Conservation (phyloP, 345 rosid genomes). For the Salix brachista region DNA sequence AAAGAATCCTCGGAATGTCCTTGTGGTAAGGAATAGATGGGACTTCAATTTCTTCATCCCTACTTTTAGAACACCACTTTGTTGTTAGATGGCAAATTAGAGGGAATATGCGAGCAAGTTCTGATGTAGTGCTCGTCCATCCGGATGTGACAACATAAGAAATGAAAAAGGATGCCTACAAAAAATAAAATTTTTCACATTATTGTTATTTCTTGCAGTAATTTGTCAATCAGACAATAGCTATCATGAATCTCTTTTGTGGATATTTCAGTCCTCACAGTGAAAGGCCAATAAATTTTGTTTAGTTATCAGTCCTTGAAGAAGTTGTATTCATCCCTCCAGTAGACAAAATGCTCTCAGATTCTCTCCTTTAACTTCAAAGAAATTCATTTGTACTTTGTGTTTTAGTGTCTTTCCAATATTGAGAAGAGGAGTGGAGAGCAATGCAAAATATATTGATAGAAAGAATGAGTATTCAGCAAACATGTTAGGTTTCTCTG, state of each 20-base stretch:
- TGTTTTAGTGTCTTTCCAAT: background rate
- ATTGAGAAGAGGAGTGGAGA: background rate
- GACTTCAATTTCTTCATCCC: constrained; percentile 55
- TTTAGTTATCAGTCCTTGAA: background rate
- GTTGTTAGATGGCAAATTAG: constrained; percentile 47
- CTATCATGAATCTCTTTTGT: background rate
- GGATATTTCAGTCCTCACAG: background rate
- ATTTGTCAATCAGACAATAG: background rate
- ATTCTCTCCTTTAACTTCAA: background rate
- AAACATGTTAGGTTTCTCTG: background rate
- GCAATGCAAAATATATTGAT: background rate
- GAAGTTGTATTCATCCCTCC: background rate
- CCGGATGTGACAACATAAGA: constrained; percentile 96
- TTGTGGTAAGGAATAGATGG: constrained; percentile 75
- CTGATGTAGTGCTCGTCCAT: constrained; percentile 84
- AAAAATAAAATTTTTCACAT: constrained; percentile 4
- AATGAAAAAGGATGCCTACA: constrained; percentile 86
- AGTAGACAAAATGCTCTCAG: background rate
- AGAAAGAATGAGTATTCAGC: background rate
- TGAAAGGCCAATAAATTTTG: background rate
- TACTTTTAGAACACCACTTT: constrained; percentile 44
- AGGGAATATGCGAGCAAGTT: constrained; percentile 81
- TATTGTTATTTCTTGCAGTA: background rate
- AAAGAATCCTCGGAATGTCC: constrained; percentile 80
- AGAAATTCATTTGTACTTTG: background rate